Evolutionary conservation across 495 filamentous ascomycete species (phyloP).

Genomic region (Neurospora africana): DNA sequence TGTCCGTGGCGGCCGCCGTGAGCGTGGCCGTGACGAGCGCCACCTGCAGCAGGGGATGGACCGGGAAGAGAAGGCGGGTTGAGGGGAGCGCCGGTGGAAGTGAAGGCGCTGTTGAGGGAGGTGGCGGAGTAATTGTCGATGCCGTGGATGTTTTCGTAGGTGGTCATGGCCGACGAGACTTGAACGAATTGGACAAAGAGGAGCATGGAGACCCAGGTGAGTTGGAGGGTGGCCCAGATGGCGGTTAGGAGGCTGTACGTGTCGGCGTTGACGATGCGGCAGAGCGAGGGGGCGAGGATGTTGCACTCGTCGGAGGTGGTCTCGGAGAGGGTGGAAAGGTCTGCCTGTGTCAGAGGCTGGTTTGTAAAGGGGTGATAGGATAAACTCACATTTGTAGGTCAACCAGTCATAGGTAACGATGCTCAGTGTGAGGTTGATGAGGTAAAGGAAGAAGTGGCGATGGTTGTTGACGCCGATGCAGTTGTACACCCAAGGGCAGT

Average conservation of each 20-base stretch:
- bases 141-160: constrained; percentile 86
- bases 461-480: constrained; percentile 92
- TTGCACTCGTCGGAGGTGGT: constrained; percentile 49
- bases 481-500: constrained; percentile 97
- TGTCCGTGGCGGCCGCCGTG: not conserved
- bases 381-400: constrained; percentile 30
- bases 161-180: constrained; percentile 83
- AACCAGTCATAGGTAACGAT: constrained; percentile 51
- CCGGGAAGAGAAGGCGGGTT: constrained; percentile 30
- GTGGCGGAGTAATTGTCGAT: constrained; percentile 45
- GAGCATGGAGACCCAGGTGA: constrained; percentile 93
- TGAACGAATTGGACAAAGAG: constrained; percentile 86
- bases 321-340: constrained; percentile 24
- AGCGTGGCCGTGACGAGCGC: constrained; percentile 7
- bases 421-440: constrained; percentile 64
- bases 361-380: not conserved
- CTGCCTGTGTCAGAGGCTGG: constrained; percentile 3
- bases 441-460: constrained; percentile 86
- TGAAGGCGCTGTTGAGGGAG: constrained; percentile 68
- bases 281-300: constrained; percentile 62
- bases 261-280: constrained; percentile 64
- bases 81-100: constrained; percentile 67
- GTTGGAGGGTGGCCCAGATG: constrained; percentile 70
- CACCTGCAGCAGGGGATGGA: constrained; percentile 19
- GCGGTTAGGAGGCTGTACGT: constrained; percentile 70